These are phyloP conservation scores for Mucor circinelloides DNA, from an alignment of 371 early-diverging fungal species.

Conservation along the genomic window DNA sequence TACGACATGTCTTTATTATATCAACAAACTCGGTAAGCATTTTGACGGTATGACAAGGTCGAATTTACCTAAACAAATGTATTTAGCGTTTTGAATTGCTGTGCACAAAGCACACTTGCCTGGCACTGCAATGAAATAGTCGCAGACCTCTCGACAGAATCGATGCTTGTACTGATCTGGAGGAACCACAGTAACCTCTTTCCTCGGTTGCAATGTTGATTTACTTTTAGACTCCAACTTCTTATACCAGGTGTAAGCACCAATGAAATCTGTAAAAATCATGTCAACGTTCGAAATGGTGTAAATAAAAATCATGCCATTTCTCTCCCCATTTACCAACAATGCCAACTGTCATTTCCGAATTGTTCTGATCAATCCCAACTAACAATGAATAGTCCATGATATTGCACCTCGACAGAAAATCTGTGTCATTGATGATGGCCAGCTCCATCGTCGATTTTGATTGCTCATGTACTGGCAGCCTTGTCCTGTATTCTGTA, in stretches of 20 bases:
- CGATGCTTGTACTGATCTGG: constrained; percentile 88
- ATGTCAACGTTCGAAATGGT: background rate
- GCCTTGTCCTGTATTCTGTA: constrained; percentile 28
- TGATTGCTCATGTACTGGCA: constrained; percentile 69
- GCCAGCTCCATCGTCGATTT: constrained; percentile 77
- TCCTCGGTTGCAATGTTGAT: constrained; percentile 72
- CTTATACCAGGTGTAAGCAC: constrained; percentile 96
- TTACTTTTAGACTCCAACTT: constrained; percentile 91
- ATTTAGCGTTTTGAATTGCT: background rate
- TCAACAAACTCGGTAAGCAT: constrained; percentile 13
- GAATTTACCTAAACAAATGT: constrained; percentile 29
- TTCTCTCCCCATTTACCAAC: constrained; percentile 58
- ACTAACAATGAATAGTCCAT: constrained; percentile 95
- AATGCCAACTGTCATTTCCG: constrained; percentile 89
- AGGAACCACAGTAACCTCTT: constrained; percentile 89
- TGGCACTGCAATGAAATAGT: constrained; percentile 80
- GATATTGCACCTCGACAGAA: constrained; percentile 82
- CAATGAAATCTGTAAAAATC: constrained; percentile 76
- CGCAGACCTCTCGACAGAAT: constrained; percentile 83
- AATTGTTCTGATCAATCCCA: constrained; percentile 78
- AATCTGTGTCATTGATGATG: constrained; percentile 83
- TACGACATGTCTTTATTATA: constrained; percentile 1
- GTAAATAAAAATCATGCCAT: constrained; percentile 11
- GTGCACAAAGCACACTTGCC: constrained; percentile 42
- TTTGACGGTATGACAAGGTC: constrained; percentile 20